Evolutionary conservation across 2,329 filamentous ascomycete species (phyloP), one percentile per base, ranked within the genome.

Genomic region (Fusarium scirpi): DNA sequence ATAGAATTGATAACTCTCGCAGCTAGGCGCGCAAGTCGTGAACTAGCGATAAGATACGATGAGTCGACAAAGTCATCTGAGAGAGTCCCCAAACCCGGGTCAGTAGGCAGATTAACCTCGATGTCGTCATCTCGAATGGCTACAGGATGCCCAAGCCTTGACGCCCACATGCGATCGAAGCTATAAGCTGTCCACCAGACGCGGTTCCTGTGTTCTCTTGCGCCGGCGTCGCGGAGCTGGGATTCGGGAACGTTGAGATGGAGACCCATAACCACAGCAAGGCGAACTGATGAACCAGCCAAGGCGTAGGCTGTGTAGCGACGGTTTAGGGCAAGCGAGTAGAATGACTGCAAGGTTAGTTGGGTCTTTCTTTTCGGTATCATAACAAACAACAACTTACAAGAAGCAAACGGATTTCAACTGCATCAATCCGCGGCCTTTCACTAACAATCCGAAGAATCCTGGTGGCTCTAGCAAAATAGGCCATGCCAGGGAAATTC

Each of bases 101-200:
- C 77, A 0, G 80, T 81, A 0, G 83, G 84, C 8, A 82, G 69
- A 27, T 83, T 80, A 7, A 84, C 81, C 32, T 82, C 76, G 6
- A 86, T 85, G 20, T 85, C 84, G 38, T 83, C 80, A 53, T 86
- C 84, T 15, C 80, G 79, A 8, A 86, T 82, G 41, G 83, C 82
- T 9, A 83, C 80, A 0, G 85, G 83, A 25, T 85, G 80, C 0
- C 84, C 83, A 53, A 86, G 79, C 48, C 85, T 83, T 0, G 83
- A 82, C 5, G 82, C 82, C 80, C 81, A 85, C 77, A 86, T 82
- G 4, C 84, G 80, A 59, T 85, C 83, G 24, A 84, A 76, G 11
- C 77, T 80, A 45, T 83, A 84, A 0, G 82, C 78, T 0, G 82
- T 83, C 82, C 81, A 83, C 78, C 80, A 84, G 2, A 83, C 75